Evolutionary conservation across 306 rosid species (phyloP), one percentile per base, ranked within the genome.

Genomic region (Vigna angularis): DNA sequence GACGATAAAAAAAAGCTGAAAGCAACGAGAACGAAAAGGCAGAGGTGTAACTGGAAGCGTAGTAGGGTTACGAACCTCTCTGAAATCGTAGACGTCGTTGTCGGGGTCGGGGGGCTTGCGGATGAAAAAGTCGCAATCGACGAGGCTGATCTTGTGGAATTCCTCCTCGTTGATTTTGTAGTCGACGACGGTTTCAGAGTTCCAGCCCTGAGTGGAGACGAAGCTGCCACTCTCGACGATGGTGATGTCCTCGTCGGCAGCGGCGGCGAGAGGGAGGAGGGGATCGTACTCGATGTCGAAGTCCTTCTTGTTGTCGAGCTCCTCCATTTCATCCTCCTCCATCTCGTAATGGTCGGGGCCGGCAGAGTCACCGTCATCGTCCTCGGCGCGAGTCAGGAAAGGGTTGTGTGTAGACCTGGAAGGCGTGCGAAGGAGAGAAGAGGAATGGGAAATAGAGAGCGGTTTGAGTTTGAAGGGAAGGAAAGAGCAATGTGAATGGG

Each of bases 81-180:
- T 83, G 85, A 95, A 95, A 83, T 95, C 98, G 65, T 86, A 95
- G 61, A 95, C 98, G 63, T 95, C 92, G 61, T 79, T 84, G 44
- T 91, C 97, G 6, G 97, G 98, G 74, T 89, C 98, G 4, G 97
- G 98, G 2, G 97, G 96, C 66, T 95, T 95, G 67, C 97, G 79
- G 1, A 95, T 88, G 70, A 95, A 91, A 90, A 95, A 92, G 69
- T 95, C 97, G 38, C 98, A 95, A 47, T 92, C 92, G 30, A 87
- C 30, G 83, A 95, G 83, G 77, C 90, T 71, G 66, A 94, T 84
- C 90, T 92, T 91, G 72, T 95, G 98, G 82, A 95, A 95, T 82
- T 95, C 98, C 4, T 92, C 95, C 67, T 92, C 97, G 72, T 92
- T 84, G 28, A 95, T 92, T 64, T 97, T 89, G 57, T 95, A 92